Percentiles rank a stretch among this genome's conserved stretches.
phyloP scores from a whole-genome alignment of 129 eudicot species.

The Flaveria robusta region DNA sequence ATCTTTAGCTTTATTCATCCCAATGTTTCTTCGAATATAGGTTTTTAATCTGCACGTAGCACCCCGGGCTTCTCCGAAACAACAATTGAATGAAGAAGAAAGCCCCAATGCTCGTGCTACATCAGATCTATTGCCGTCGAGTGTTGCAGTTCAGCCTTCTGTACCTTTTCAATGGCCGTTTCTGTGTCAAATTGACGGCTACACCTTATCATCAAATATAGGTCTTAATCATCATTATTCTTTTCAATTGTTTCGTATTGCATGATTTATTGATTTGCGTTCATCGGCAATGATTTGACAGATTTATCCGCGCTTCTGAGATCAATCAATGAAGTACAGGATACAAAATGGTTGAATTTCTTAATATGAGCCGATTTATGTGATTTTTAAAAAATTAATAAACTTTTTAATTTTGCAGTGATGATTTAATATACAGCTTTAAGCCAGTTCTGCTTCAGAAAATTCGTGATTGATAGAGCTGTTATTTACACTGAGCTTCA shows the following conservation, averaged over 20 bases:
- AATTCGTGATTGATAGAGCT: slow-evolving; percentile 87
- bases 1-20: too few species aligned
- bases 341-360: slow-evolving; percentile 93
- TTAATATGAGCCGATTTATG: slow-evolving; percentile 68
- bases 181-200: slow-evolving; percentile 77
- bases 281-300: slow-evolving; percentile 28
- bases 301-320: slow-evolving; percentile 90
- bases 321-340: slow-evolving; percentile 57
- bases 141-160: slow-evolving; percentile 76
- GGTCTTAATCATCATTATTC: not conserved
- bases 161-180: slow-evolving; percentile 48
- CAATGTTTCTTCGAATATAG: not conserved
- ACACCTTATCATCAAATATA: not conserved
- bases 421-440: slow-evolving; percentile 64
- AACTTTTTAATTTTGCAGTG: slow-evolving; percentile 36
- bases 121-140: slow-evolving; percentile 43
- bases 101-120: slow-evolving; percentile 96
- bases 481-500: slow-evolving; percentile 57
- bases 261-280: not conserved
- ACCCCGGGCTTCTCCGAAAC: slow-evolving; percentile 89
- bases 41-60: slow-evolving; percentile 47
- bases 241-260: not conserved
- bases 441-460: slow-evolving; percentile 99
- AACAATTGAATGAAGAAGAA: slow-evolving; percentile 45
- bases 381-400: not conserved